Base-by-base conservation (phyloP, 202 grass and related monocot species). In the Brachypodium distachyon region DNA sequence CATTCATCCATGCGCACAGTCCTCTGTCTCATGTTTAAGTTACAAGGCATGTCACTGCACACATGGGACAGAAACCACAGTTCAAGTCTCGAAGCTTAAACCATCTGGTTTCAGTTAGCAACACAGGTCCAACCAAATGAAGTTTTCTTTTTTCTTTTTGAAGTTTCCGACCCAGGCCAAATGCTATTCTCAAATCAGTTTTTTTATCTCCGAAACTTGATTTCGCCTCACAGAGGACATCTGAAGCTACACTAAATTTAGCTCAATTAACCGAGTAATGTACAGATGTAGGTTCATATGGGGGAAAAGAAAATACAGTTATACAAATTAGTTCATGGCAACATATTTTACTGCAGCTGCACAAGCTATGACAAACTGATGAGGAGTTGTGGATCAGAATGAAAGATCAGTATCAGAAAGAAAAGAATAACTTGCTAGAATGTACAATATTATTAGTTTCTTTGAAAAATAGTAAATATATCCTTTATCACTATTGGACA, bases 401-500 rank as follows among this genome's bases (percentile, higher is more conserved):
- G 4, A 36, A 75, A 64, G 40, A 67, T 70, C 16, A n/a, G 26
- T 29, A 48, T 7, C 22, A 36, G 3, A n/a, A 61, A 61, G 6
- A 31, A 28, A 16, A 68, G 64, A 18, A 9, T 22, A 71, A 40
- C 37, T 56, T 56, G 47, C 70, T 54, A 38, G 55, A 40, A 77
- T 81, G 48, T 42, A 56, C 46, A 65, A 43, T n/a, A 68, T 68
- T 84, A 70, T 81, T 33, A 61, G 5, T 62, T 70, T 84, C 8
- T 72, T 77, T 42, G 39, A 84, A 81, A 88, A 88, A 81, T 81
- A 88, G 39, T 84, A 66, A 78, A 65, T 81, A 76, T 88, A 84
- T 51, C 72, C 63, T 80, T 64, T 22, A 63, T 16, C 67, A 63
- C 75, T 79, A 54, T 88, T 80, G 43, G 51, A 44, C 67, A 88